Evolutionary conservation across 1,284 basidiomycete genomes (phyloP), one percentile per base, ranked within the genome.

Genomic region (Fistulina hepatica): DNA sequence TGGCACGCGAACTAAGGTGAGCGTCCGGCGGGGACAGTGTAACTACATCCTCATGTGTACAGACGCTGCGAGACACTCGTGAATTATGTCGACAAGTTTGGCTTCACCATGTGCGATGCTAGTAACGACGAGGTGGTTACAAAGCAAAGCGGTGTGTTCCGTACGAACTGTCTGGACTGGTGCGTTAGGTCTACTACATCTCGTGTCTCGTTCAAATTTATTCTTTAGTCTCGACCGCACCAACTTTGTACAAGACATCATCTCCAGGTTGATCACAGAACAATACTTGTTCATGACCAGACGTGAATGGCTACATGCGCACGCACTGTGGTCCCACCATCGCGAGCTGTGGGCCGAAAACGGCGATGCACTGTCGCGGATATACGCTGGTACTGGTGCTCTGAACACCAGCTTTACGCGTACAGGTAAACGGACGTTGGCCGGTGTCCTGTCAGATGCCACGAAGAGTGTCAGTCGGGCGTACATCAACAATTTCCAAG

Each of bases 401-500:
- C 65, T 99, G 46, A 98, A 98, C 54, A 97, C 93, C 3, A 91
- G 83, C 51, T 95, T 91, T 54, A 97, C 94, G 5, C 67, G 94
- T 35, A 91, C 75, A 43, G 95, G 95, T 23, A 97, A 94, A 60
- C 77, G 91, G 46, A 97, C 92, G 4, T 63, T 94, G 39, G 90
- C 83, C 39, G 82, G 82, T 77, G 71, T 95, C 20, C 61, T 98
- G 16, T 92, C 90, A 13, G 92, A 99, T 60, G 94, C 94, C 4
- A 95, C 92, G 2, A 98, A 98, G 59, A 94, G 90, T 51, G 89
- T 95, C 15, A 82, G 78, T 11, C 74, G 92, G 41, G 92, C 94
- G 39, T 97, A 97, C 53, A 95, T 97, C 57, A 95, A 94, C 57
- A 97, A 97, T 55, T 97, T 98, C 56, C 88, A 94, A 49, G 95